Evolutionary conservation across 176 grass and related monocot species (phyloP).

Genomic region (Raddia distichophylla): DNA sequence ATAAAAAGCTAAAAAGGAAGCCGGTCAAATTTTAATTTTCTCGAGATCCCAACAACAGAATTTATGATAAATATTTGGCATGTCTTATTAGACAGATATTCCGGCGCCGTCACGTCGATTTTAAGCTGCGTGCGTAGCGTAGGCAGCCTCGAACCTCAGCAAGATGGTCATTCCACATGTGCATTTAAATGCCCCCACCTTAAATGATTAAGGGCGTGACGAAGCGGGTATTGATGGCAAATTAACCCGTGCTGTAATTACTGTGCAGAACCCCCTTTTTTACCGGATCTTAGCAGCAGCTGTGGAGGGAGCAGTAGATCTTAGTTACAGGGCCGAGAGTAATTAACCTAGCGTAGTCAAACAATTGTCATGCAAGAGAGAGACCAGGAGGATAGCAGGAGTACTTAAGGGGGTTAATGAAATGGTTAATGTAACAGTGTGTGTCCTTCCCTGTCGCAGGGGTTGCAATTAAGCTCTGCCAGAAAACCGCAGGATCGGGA

Average conservation of each 20-base stretch:
- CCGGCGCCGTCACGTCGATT: neutral
- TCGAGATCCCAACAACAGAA: too few species aligned
- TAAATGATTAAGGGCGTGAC: neutral
- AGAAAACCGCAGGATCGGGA: neutral
- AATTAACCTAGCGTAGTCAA: neutral
- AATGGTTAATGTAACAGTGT: constrained; percentile 27
- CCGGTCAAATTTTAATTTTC: too few species aligned
- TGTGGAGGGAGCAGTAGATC: neutral
- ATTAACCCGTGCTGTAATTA: neutral
- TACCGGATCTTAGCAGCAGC: constrained; percentile 3
- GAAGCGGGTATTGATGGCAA: constrained; percentile 16
- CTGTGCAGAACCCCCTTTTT: neutral
- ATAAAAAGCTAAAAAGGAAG: too few species aligned
- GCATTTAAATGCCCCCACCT: neutral
- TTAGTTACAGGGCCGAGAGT: neutral
- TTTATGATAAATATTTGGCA: too few species aligned
- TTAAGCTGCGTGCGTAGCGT: neutral
- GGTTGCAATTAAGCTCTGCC: constrained; percentile 12
- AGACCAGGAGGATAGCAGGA: neutral
- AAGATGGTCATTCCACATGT: constrained; percentile 1
- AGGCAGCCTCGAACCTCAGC: neutral
- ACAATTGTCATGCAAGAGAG: neutral
- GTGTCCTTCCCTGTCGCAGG: neutral
- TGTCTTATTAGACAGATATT: too few species aligned
- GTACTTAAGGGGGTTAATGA: neutral